These are phyloP conservation scores for Teunomyces pallodes DNA, from an alignment of 805 yeast genomes.

Conservation along the genomic window DNA sequence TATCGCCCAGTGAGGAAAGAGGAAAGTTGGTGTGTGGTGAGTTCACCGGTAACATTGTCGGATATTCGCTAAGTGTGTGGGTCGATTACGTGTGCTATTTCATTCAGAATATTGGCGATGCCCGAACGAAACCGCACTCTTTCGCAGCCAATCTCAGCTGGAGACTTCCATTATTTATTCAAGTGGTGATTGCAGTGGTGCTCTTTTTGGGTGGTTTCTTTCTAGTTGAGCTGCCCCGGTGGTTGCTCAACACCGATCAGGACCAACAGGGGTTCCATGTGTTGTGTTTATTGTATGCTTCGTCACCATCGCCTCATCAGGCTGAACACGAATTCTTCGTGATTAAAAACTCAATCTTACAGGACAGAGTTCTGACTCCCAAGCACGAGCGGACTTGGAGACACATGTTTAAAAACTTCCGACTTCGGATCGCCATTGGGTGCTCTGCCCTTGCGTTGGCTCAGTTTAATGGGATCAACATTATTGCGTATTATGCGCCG, in stretches of 20 bases:
- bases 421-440: conserved; percentile 34
- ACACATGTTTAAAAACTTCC: conserved; percentile 39
- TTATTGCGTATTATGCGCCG: conserved; percentile 58
- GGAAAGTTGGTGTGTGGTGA: conserved; percentile 85
- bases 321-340: conserved; percentile 43
- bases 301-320: conserved; percentile 28
- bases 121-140: conserved; percentile 31
- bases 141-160: conserved; percentile 53
- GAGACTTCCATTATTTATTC: conserved; percentile 77
- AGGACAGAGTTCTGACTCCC: conserved; percentile 38
- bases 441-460: conserved; percentile 46
- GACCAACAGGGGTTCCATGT: conserved; percentile 53
- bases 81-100: conserved; percentile 75
- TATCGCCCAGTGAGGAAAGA: conserved; percentile 82
- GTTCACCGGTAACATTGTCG: conserved; percentile 81
- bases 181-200: conserved; percentile 68
- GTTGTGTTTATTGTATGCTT: conserved; percentile 32
- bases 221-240: conserved; percentile 86
- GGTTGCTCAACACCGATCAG: conserved; percentile 80
- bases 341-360: conserved; percentile 45
- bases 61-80: conserved; percentile 84
- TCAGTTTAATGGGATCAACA: conserved; percentile 54
- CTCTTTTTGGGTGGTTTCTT: conserved; percentile 72
- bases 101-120: conserved; percentile 50
- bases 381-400: conserved; percentile 41